Evolutionary conservation across 148 eudicot genomes (phyloP).

Genomic region (Chenopodium suecicum): DNA sequence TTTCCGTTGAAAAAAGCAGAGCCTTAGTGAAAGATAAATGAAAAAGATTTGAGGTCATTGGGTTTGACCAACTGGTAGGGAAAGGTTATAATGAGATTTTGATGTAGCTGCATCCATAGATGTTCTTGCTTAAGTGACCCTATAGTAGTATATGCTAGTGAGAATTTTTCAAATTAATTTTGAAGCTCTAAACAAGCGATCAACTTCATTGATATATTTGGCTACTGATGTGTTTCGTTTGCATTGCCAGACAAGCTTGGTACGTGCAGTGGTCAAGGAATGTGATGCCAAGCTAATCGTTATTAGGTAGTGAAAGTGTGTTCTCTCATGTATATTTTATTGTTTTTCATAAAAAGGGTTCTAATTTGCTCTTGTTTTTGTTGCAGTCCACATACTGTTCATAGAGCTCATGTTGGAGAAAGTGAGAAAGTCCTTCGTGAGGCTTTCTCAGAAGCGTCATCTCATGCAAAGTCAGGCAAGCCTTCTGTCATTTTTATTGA

Average conservation of each 20-base stretch:
- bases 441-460: constrained; percentile 83
- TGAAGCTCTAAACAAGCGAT: background rate
- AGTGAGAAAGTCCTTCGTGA: constrained; percentile 84
- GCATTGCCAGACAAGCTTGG: constrained; percentile 78
- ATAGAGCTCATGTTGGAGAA: constrained; percentile 82
- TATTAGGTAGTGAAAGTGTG: constrained; percentile 35
- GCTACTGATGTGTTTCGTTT: constrained; percentile 17
- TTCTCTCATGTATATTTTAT: background rate
- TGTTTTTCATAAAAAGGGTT: background rate
- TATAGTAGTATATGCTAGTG: background rate
- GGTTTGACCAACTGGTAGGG: background rate
- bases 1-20: no score
- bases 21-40: background rate
- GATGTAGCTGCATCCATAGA: background rate
- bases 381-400: constrained; percentile 91
- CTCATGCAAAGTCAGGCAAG: constrained; percentile 62
- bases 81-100: background rate
- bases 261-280: constrained; percentile 94
- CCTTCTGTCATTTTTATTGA: constrained; percentile 90
- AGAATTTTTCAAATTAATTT: background rate
- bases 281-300: constrained; percentile 73
- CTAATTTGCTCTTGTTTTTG: constrained; percentile 17
- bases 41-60: background rate
- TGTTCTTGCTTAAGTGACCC: background rate
- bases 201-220: constrained; percentile 9